Conservation (phyloP, 2,329 filamentous ascomycete species). For the Zalaria obscura region DNA sequence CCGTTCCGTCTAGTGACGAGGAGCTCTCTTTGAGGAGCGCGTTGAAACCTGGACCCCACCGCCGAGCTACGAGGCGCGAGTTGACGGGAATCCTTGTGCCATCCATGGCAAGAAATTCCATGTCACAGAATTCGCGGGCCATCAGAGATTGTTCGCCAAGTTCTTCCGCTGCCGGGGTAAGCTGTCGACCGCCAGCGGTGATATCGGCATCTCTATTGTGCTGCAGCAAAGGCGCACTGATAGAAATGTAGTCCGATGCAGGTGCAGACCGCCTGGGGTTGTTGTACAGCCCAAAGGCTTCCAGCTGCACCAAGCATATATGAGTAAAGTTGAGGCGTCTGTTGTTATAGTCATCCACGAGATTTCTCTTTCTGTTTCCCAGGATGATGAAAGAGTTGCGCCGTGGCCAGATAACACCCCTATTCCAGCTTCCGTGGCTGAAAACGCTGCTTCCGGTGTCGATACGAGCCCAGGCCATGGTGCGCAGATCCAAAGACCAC, state of each 20-base stretch:
- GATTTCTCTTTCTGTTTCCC: constrained; percentile 79
- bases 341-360: constrained; percentile 97
- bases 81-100: constrained; percentile 90
- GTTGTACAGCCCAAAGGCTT: constrained; percentile 94
- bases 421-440: constrained; percentile 94
- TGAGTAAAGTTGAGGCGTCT: constrained; percentile 95
- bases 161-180: constrained; percentile 68
- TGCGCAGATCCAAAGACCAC: constrained; percentile 84
- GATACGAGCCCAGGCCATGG: constrained; percentile 85
- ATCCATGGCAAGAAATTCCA: constrained; percentile 87
- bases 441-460: constrained; percentile 91
- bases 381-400: constrained; percentile 93
- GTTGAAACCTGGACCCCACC: constrained; percentile 95
- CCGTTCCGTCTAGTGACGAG: constrained; percentile 53
- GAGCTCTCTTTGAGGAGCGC: constrained; percentile 70
- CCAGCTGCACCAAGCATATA: constrained; percentile 90
- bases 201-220: constrained; percentile 30
- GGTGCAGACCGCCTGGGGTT: constrained; percentile 72
- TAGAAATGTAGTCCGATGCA: constrained; percentile 71
- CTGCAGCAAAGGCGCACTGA: constrained; percentile 46
- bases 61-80: constrained; percentile 69
- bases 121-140: constrained; percentile 79
- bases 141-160: constrained; percentile 68
- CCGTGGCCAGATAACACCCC: constrained; percentile 83
- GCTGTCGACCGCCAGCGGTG: constrained; percentile 60